Conservation (phyloP, 108 stramenopile species). For the Cyclotella baltica region DNA sequence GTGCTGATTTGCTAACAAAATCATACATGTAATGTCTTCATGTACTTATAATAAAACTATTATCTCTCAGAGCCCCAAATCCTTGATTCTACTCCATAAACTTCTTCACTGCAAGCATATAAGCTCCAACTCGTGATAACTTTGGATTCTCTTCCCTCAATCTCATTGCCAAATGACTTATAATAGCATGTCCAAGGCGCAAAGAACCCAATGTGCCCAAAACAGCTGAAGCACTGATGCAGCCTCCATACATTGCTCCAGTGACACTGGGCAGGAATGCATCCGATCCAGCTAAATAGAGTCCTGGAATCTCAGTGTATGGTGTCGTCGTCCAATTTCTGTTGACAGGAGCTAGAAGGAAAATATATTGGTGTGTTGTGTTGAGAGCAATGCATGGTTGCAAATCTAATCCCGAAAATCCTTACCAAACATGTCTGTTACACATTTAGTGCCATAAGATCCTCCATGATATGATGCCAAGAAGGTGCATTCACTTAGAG, state of each 20-base stretch:
- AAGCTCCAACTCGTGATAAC: constrained; percentile 29
- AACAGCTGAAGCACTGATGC: constrained; percentile 41
- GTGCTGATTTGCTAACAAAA: too few species aligned
- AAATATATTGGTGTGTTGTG: too few species aligned
- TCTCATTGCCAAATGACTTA: constrained; percentile 33
- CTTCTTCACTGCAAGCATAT: constrained; percentile 29
- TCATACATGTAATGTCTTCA: neutral
- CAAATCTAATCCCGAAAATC: too few species aligned
- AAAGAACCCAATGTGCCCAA: constrained; percentile 40
- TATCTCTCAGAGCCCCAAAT: neutral
- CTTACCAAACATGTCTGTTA: constrained; percentile 50
- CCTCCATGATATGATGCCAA: constrained; percentile 47
- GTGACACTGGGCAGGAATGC: constrained; percentile 49
- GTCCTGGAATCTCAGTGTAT: constrained; percentile 42
- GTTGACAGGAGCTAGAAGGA: constrained; percentile 39
- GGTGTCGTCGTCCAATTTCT: constrained; percentile 52
- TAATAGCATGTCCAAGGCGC: constrained; percentile 37
- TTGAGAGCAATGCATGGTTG: too few species aligned
- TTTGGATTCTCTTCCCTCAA: constrained; percentile 49
- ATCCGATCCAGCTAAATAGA: constrained; percentile 53
- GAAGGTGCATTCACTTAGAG: constrained; percentile 43
- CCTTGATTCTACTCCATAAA: constrained; percentile 24
- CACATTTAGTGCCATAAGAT: constrained; percentile 51
- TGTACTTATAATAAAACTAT: too few species aligned
- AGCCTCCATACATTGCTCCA: constrained; percentile 59